Conservation (phyloP, 257 asterid species). For the Solanum paucissectum region DNA sequence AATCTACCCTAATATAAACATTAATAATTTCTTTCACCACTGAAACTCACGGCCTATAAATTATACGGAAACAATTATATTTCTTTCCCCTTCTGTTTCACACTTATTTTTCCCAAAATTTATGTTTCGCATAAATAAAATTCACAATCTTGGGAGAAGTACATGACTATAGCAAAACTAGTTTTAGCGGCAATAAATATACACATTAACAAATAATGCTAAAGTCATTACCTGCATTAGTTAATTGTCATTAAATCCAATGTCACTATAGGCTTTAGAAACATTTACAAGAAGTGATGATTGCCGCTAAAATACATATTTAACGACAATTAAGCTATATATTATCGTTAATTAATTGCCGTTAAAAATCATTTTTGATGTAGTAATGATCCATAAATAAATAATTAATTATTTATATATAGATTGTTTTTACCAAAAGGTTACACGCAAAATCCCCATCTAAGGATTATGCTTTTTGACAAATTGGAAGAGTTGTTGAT, state of each 20-base stretch:
- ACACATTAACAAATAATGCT: not conserved
- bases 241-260: not conserved
- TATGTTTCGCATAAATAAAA: not conserved
- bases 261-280: too few species aligned
- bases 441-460: not conserved
- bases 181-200: too few species aligned
- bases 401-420: not conserved
- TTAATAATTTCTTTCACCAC: not conserved
- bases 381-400: not conserved
- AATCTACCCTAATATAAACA: not conserved
- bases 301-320: too few species aligned
- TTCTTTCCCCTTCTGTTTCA: not conserved
- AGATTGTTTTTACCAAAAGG: not conserved
- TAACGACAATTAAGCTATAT: not conserved
- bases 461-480: not conserved
- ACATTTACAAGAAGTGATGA: accelerated
- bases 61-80: not conserved
- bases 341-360: too few species aligned
- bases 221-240: accelerated
- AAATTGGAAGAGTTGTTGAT: not conserved
- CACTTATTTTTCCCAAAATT: not conserved
- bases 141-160: not conserved
- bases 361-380: too few species aligned
- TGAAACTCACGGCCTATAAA: not conserved
- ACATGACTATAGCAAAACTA: not conserved